These are phyloP conservation scores for Trypanosomatidae sp. DNA, from an alignment of 208 protist genomes.

Conservation along the genomic window DNA sequence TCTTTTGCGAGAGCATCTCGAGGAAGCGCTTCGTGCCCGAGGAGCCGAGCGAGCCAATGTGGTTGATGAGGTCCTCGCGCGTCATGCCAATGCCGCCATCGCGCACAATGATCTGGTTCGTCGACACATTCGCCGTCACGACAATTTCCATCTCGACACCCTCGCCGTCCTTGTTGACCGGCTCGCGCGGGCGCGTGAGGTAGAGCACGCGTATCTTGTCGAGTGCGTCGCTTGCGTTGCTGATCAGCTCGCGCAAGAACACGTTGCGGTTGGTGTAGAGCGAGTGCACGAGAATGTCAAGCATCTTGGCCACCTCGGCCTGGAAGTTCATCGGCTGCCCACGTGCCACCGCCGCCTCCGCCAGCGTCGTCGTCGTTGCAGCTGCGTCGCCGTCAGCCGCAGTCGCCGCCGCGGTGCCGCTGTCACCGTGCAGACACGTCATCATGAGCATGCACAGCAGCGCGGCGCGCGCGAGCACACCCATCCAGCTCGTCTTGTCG, in stretches of 20 bases:
- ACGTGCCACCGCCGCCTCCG: conserved; percentile 3
- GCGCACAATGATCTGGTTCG: conserved; percentile 90
- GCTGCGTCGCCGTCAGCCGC: neutral
- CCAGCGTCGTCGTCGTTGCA: neutral
- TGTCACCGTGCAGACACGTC: conserved; percentile 10
- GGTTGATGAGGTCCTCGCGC: conserved; percentile 95
- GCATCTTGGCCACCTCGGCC: conserved; percentile 95
- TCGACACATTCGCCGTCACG: conserved; percentile 77
- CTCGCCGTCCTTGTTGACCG: conserved; percentile 61
- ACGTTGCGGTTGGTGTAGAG: conserved; percentile 99
- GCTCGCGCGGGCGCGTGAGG: conserved; percentile 88
- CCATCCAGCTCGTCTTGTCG: too few species aligned
- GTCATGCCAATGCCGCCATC: conserved; percentile 99
- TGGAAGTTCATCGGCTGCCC: conserved; percentile 85
- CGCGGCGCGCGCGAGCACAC: too few species aligned
- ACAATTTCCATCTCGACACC: conserved; percentile 85
- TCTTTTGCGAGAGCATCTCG: conserved; percentile 53
- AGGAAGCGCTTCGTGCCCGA: conserved; percentile 98
- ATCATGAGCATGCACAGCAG: conserved; percentile 43
- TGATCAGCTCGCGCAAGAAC: conserved; percentile 99
- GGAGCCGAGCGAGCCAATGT: conserved; percentile 98
- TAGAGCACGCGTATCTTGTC: conserved; percentile 99
- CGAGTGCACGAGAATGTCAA: conserved; percentile 98
- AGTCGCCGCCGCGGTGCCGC: neutral
- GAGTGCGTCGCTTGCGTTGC: conserved; percentile 98